Evolutionary conservation across 2,329 filamentous ascomycete genomes (phyloP).

Genomic region (Juglanconis juglandina): DNA sequence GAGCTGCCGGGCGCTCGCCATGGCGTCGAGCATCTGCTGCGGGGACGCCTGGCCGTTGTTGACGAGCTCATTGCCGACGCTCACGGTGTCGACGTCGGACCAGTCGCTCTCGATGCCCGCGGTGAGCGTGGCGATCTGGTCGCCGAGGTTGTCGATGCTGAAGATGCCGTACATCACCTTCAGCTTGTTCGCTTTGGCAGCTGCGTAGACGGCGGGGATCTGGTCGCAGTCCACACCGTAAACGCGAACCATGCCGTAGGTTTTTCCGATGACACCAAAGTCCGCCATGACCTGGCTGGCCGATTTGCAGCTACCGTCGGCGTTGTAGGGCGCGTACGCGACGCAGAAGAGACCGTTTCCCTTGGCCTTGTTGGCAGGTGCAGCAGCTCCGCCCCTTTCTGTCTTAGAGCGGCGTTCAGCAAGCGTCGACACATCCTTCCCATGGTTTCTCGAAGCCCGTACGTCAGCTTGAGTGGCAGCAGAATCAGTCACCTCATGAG

Average conservation of each 20-base stretch:
- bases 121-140: constrained; percentile 60
- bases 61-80: constrained; percentile 78
- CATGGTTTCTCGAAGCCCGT: neutral
- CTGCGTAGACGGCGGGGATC: constrained; percentile 57
- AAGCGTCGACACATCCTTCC: neutral
- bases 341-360: constrained; percentile 35
- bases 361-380: constrained; percentile 5
- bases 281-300: constrained; percentile 61
- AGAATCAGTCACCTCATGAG: neutral
- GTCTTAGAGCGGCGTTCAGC: neutral
- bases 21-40: constrained; percentile 52
- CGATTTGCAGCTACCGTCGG: constrained; percentile 63
- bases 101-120: constrained; percentile 61
- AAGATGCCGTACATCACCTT: constrained; percentile 75
- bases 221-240: constrained; percentile 82
- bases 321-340: constrained; percentile 48
- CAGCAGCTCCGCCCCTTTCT: neutral
- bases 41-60: constrained; percentile 57
- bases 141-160: constrained; percentile 53
- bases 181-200: constrained; percentile 61
- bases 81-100: constrained; percentile 66
- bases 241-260: constrained; percentile 65
- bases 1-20: constrained; percentile 53
- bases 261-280: constrained; percentile 49
- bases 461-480: neutral